Conservation (phyloP, 352 stramenopile species). For the Elongisporangium prolatum region DNA sequence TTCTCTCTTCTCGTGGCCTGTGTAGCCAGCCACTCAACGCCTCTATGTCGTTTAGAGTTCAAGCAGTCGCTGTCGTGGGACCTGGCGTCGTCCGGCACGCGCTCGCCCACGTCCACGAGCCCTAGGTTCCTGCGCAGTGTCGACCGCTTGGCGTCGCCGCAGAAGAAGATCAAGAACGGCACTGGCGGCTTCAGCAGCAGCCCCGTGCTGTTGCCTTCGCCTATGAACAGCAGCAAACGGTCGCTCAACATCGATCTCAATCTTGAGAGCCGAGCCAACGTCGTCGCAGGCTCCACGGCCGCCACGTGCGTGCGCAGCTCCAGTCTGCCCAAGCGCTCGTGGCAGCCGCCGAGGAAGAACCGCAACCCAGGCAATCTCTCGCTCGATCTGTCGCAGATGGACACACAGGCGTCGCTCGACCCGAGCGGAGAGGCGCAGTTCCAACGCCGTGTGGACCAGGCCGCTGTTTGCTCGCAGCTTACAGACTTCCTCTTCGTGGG, state of each 20-base stretch:
- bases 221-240: not conserved
- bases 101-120: not conserved
- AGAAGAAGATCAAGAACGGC: not conserved
- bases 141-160: not conserved
- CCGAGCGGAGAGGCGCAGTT: slow-evolving; percentile 10
- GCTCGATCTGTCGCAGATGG: slow-evolving; percentile 76
- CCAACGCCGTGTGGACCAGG: slow-evolving; percentile 48
- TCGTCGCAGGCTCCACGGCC: not conserved
- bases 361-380: slow-evolving; percentile 81
- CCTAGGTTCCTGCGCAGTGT: not conserved
- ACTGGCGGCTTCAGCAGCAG: not conserved
- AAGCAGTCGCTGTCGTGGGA: not conserved
- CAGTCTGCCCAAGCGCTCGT: slow-evolving; percentile 33
- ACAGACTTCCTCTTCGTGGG: slow-evolving; percentile 89
- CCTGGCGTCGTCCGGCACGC: not conserved
- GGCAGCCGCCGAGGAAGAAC: slow-evolving; percentile 42
- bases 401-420: slow-evolving; percentile 27
- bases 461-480: slow-evolving; percentile 69
- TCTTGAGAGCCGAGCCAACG: slow-evolving; percentile 13
- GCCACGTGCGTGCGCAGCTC: slow-evolving; percentile 8
- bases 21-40: not conserved
- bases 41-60: not conserved
- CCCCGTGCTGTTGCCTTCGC: not conserved
- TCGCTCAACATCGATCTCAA: slow-evolving; percentile 18
- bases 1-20: not conserved